Conservation (phyloP, 805 yeast species). For the Starmera amethionina region DNA sequence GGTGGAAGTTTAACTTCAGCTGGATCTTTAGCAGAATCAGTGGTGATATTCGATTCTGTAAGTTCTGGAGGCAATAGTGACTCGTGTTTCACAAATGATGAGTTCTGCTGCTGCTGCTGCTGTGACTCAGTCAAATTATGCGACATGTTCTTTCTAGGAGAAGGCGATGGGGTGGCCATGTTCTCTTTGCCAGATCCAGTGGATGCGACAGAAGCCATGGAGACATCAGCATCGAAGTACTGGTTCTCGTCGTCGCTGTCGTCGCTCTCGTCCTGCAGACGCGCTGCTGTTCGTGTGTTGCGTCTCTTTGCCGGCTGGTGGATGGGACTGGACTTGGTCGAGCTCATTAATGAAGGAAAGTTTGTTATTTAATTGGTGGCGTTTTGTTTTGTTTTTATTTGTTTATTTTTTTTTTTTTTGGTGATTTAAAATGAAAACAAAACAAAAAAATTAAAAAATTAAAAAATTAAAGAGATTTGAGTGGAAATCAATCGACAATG, state of each 20-base stretch:
- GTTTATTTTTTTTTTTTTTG: too few species aligned
- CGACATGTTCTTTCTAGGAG: constrained; percentile 14
- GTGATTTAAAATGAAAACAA: too few species aligned
- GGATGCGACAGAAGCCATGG: neutral
- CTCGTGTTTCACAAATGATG: neutral
- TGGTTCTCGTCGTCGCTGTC: constrained; percentile 3
- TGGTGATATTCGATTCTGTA: too few species aligned
- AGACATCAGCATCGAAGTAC: constrained; percentile 2
- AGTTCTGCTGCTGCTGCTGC: neutral
- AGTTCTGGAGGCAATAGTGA: too few species aligned
- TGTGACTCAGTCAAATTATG: neutral
- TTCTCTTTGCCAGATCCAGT: constrained; percentile 11
- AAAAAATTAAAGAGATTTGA: too few species aligned
- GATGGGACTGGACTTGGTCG: constrained; percentile 14
- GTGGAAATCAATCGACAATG: too few species aligned
- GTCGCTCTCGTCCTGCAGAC: constrained; percentile 9
- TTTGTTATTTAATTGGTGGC: neutral
- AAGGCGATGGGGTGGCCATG: constrained; percentile 9
- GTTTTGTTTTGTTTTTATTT: too few species aligned
- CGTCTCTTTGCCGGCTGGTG: constrained; percentile 14
- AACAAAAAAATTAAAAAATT: too few species aligned
- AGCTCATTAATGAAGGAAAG: constrained; percentile 8
- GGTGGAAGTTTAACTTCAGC: constrained; percentile 5
- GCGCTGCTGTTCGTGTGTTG: constrained; percentile 4
- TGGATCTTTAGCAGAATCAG: neutral